Conservation (phyloP, 805 yeast species). For the Candida tammaniensis region DNA sequence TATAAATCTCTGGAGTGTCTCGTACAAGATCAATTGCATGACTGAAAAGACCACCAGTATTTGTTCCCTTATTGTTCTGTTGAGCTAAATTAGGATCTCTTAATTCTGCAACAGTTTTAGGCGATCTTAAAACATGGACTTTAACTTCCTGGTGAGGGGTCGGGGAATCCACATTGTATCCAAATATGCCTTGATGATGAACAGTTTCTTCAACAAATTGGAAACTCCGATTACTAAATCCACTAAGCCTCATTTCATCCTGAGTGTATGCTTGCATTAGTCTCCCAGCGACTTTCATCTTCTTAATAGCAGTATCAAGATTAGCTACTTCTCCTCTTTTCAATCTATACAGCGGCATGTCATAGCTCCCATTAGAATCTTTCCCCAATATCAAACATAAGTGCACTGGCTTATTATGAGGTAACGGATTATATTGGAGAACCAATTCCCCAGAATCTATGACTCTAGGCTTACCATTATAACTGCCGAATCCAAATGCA, state of each 20-base stretch:
- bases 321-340: constrained; percentile 58
- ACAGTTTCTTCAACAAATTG: constrained; percentile 60
- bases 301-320: constrained; percentile 66
- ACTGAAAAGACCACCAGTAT: constrained; percentile 73
- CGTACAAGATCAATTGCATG: constrained; percentile 75
- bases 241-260: constrained; percentile 80
- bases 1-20: constrained; percentile 24
- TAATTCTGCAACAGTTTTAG: constrained; percentile 66
- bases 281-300: constrained; percentile 78
- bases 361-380: constrained; percentile 72
- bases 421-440: constrained; percentile 44
- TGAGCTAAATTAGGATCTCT: constrained; percentile 82
- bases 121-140: constrained; percentile 71
- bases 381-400: constrained; percentile 71
- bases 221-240: constrained; percentile 77
- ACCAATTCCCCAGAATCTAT: constrained; percentile 23
- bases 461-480: constrained; percentile 12
- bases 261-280: constrained; percentile 89
- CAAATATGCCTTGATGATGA: constrained; percentile 28
- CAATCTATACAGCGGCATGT: constrained; percentile 55
- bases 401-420: constrained; percentile 74
- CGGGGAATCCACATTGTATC: constrained; percentile 46
- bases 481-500: constrained; percentile 23
- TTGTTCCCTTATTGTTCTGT: constrained; percentile 70
- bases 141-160: constrained; percentile 60